A percentile compares a stretch with the other conserved stretches of the same genome.
phyloP scores from a whole-genome alignment of 1,139 yeast genomes.

The Kodamaea arcana region DNA sequence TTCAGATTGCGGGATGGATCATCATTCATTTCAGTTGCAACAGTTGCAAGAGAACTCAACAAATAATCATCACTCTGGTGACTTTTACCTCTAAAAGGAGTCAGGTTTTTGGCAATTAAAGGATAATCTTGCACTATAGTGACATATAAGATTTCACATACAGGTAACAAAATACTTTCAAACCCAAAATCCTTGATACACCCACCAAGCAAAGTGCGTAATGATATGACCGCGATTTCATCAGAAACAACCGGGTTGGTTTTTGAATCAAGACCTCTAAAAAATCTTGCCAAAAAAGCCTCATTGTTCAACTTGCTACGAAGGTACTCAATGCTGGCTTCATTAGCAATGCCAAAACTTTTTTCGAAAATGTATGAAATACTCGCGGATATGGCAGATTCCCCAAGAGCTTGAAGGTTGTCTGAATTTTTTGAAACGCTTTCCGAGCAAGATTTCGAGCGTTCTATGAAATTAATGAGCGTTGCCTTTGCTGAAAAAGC shows the following conservation, averaged over 20 bases:
- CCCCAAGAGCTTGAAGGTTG: slow-evolving; percentile 56
- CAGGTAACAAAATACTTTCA: slow-evolving; percentile 55
- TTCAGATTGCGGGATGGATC: slow-evolving; percentile 6
- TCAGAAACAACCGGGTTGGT: slow-evolving; percentile 35
- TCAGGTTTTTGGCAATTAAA: slow-evolving; percentile 43
- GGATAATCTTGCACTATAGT: slow-evolving; percentile 65
- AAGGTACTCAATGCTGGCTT: slow-evolving; percentile 52
- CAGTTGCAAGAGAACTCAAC: slow-evolving; percentile 36
- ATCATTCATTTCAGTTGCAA: slow-evolving; percentile 33
- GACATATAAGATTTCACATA: slow-evolving; percentile 65
- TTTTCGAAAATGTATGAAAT: slow-evolving; percentile 46
- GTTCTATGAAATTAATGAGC: slow-evolving; percentile 46
- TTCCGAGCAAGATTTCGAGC: slow-evolving; percentile 62
- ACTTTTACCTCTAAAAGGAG: slow-evolving; percentile 23
- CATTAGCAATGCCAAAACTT: slow-evolving; percentile 15
- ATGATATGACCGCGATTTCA: slow-evolving; percentile 45
- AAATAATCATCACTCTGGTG: not conserved
- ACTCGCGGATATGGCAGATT: slow-evolving; percentile 49
- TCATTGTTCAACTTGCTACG: slow-evolving; percentile 47
- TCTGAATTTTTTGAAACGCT: slow-evolving; percentile 35
- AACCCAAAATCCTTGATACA: slow-evolving; percentile 79
- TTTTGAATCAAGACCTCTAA: slow-evolving; percentile 47
- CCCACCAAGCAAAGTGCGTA: slow-evolving; percentile 62
- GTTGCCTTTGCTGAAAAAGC: slow-evolving; percentile 20
- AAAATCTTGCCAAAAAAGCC: slow-evolving; percentile 42